Conservation (phyloP, 139 green algal species). For the Pedinophyceae sp. region DNA sequence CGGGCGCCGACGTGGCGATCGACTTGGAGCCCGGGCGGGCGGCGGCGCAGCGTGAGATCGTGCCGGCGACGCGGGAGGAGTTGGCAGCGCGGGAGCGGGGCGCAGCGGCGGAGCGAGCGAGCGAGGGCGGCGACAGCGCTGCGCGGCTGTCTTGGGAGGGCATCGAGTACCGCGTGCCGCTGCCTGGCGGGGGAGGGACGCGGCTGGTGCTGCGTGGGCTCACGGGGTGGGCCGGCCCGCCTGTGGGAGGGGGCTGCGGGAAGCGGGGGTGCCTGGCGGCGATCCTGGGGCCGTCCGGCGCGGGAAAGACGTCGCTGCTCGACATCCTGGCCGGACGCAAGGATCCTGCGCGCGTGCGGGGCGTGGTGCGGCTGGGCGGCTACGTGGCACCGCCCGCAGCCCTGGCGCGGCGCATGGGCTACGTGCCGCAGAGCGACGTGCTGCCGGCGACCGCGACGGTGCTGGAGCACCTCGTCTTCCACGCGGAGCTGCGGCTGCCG, state of each 20-base stretch:
- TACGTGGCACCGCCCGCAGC: too few species aligned
- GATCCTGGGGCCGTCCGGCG: constrained; percentile 19
- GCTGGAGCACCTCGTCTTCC: constrained; percentile 53
- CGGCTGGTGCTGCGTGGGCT: constrained; percentile 13
- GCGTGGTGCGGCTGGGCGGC: constrained; percentile 11
- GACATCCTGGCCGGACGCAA: constrained; percentile 43
- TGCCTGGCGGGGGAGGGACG: constrained; percentile 11
- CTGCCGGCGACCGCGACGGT: constrained; percentile 37
- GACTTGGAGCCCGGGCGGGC: too few species aligned
- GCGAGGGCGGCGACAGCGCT: too few species aligned
- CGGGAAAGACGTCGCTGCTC: constrained; percentile 52
- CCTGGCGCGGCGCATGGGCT: too few species aligned
- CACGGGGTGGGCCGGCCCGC: constrained; percentile 14
- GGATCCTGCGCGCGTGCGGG: constrained; percentile 7
- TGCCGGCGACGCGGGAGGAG: too few species aligned
- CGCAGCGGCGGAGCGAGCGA: too few species aligned
- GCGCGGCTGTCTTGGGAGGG: constrained; percentile 32
- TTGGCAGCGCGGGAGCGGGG: too few species aligned
- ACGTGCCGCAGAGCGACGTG: constrained; percentile 5
- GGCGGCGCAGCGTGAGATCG: too few species aligned
- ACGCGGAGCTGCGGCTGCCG: constrained; percentile 40
- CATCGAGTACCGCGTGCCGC: constrained; percentile 18
- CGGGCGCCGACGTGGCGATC: too few species aligned
- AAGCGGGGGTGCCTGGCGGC: constrained; percentile 1
- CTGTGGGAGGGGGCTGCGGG: constrained; percentile 12